Evolutionary conservation across 495 filamentous ascomycete species (phyloP).

Genomic region (Penicillium malachiteum): DNA sequence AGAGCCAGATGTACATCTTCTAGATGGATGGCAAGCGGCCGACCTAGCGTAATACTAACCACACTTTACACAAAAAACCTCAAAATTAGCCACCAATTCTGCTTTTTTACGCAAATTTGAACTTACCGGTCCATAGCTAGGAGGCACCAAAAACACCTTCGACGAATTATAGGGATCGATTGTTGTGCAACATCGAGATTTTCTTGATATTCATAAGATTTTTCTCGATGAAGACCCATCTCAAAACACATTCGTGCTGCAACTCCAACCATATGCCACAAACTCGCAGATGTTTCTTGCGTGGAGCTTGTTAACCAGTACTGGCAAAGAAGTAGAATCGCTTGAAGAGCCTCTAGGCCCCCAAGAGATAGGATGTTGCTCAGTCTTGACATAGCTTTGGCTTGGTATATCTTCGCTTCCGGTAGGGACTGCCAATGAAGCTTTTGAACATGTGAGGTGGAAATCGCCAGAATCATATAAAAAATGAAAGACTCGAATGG

Average conservation of each 20-base stretch:
- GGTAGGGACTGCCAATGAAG: slow-evolving; percentile 24
- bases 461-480: slow-evolving; percentile 26
- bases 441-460: slow-evolving; percentile 21
- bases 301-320: slow-evolving; percentile 26
- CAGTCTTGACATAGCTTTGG: slow-evolving; percentile 9
- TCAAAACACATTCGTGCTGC: slow-evolving; percentile 27
- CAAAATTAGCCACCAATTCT: not conserved
- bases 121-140: slow-evolving; percentile 25
- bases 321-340: slow-evolving; percentile 26
- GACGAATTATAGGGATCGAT: slow-evolving; percentile 8
- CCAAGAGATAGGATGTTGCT: slow-evolving; percentile 16
- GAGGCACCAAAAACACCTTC: slow-evolving; percentile 28
- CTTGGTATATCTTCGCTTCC: slow-evolving; percentile 22
- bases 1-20: slow-evolving; percentile 23
- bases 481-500: slow-evolving; percentile 17
- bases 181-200: not conserved
- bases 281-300: slow-evolving; percentile 23
- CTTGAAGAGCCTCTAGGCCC: slow-evolving; percentile 20
- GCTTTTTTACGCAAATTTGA: not conserved
- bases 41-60: slow-evolving; percentile 25
- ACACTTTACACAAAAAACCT: slow-evolving; percentile 9
- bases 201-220: slow-evolving; percentile 7
- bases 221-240: slow-evolving; percentile 25
- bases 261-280: slow-evolving; percentile 30
- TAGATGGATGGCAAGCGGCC: slow-evolving; percentile 23